phyloP scores from a whole-genome alignment of 2,329 filamentous ascomycete genomes.

The Tolypocladium album region DNA sequence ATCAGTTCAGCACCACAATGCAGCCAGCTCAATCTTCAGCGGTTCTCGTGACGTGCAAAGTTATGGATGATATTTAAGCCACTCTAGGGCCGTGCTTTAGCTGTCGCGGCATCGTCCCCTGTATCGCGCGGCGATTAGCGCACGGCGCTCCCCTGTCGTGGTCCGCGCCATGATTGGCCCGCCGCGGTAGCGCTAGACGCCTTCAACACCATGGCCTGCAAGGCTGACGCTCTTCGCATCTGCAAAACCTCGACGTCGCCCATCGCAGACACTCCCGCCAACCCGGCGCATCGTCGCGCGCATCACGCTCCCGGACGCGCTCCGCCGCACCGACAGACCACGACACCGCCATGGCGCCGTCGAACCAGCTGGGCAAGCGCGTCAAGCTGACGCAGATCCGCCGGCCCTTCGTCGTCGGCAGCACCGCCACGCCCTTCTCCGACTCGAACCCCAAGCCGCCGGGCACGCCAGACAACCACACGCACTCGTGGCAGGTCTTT shows the following conservation, averaged over 20 bases:
- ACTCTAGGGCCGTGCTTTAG: background rate
- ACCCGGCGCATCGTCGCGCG: background rate
- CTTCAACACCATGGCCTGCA: background rate
- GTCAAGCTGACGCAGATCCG: slow-evolving; percentile 55
- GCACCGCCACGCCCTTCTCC: slow-evolving; percentile 69
- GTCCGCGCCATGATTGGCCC: background rate
- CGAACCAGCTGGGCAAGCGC: slow-evolving; percentile 48
- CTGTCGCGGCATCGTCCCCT: no score
- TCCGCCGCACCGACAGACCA: background rate
- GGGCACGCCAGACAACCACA: slow-evolving; percentile 78
- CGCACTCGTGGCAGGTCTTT: slow-evolving; percentile 93
- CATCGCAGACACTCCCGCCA: background rate
- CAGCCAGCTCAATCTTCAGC: background rate
- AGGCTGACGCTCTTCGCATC: background rate
- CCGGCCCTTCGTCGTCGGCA: slow-evolving; percentile 63
- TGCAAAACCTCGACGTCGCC: background rate
- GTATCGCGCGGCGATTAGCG: background rate
- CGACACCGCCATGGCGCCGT: slow-evolving; percentile 41
- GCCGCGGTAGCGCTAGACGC: background rate
- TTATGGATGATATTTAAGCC: background rate
- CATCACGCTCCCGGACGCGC: background rate
- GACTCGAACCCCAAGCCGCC: slow-evolving; percentile 70
- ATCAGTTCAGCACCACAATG: background rate
- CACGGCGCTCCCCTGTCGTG: background rate
- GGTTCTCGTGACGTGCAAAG: background rate